Evolutionary conservation across 371 early-diverging fungal species (phyloP), one percentile per base, ranked within the genome.

Genomic region (Lichtheimia hyalospora): DNA sequence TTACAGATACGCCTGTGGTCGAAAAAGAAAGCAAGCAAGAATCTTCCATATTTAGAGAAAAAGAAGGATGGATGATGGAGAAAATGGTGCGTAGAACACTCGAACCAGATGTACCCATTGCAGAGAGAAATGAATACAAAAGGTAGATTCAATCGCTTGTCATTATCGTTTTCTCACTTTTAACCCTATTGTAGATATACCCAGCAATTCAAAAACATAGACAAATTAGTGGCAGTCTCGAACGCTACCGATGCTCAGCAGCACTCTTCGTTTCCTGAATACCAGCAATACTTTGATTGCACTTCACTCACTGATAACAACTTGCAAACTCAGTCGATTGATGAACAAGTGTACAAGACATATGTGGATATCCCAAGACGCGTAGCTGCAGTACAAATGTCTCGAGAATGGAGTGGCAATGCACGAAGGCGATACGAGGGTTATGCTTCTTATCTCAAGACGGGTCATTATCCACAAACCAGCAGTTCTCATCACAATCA

Each of bases 101-200:
- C 20, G 81, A 89, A 21, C 89, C 89, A 10, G 62, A 59, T 5
- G 81, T 88, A 28, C 74, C 77, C 4, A 61, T 63, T 3, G 60
- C 64, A 5, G 88, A 89, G 58, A 60, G 65, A 4, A 74, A 81
- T 34, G 88, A 87, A 60, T 89, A 89, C 56, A 71, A 66, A 66
- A 77, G 83, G 79, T 88, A 79, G 60, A 61, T 23, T 27, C n/a
- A 46, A 5, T 46, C 4, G 15, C 14, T 16, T 27, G 5, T 34
- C 21, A 16, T 40, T 39, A 52, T 43, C 15, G 20, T 58, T 52
- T 51, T 7, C 24, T 52, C 21, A 3, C 24, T 6, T 24, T 15
- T 46, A n/a, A n/a, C 25, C 15, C 25, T 27, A 0, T 46, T 15
- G 41, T 50, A 83, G 84, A 54, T 84, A 84, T 57, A 70, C 81